These are phyloP conservation scores for Carallia pectinifolia DNA, from an alignment of 345 rosid genomes.

Conservation along the genomic window DNA sequence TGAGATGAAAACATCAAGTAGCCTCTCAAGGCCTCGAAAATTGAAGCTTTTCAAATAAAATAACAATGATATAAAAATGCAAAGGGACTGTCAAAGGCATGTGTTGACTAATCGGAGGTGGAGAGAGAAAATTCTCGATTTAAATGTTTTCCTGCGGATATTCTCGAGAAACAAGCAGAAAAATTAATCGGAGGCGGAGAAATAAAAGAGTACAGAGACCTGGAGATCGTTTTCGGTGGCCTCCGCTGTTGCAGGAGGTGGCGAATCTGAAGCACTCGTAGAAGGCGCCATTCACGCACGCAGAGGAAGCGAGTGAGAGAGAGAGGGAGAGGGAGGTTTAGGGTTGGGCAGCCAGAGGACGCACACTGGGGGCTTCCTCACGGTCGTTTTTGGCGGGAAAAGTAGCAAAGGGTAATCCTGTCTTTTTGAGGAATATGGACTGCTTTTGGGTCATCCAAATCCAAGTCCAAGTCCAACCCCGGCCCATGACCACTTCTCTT, in stretches of 20 bases:
- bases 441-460: no score
- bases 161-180: slow-evolving; percentile 12
- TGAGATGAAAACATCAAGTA: no score
- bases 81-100: no score
- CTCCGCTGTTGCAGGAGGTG: slow-evolving; percentile 25
- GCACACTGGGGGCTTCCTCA: not conserved
- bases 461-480: no score
- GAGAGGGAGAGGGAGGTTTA: slow-evolving; percentile 8
- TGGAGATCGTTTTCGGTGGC: slow-evolving; percentile 48
- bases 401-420: not conserved
- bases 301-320: not conserved
- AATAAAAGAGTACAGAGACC: slow-evolving; percentile 26
- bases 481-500: no score
- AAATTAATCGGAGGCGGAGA: not conserved
- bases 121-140: no score
- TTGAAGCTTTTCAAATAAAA: no score
- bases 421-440: not conserved
- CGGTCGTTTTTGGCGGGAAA: slow-evolving; percentile 52
- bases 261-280: slow-evolving; percentile 32
- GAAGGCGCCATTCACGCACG: slow-evolving; percentile 35
- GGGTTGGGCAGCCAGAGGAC: slow-evolving; percentile 19
- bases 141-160: not conserved
- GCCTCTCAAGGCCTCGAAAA: no score
- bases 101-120: no score
- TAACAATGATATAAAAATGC: no score